Percentiles rank a stretch among this genome's conserved stretches.
Conservation (phyloP, 2,329 filamentous ascomycete species). For the Sordariomycetes sp. region DNA sequence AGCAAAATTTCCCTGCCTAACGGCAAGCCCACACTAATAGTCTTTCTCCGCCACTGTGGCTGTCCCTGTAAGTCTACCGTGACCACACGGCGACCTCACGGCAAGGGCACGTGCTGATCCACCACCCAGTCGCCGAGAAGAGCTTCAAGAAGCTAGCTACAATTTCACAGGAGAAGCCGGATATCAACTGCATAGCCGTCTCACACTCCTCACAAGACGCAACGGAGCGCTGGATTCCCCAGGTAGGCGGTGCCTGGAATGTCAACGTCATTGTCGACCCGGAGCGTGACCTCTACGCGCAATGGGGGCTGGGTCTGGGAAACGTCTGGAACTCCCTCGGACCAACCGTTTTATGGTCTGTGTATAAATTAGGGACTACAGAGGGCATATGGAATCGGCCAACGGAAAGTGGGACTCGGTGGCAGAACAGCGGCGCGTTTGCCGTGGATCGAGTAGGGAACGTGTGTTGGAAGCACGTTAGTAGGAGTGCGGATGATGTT, state of each 20-base stretch:
- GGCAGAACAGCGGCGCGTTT: constrained; percentile 61
- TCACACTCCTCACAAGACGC: constrained; percentile 46
- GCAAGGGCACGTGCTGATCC: background rate
- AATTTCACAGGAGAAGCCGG: constrained; percentile 37
- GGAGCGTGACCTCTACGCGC: constrained; percentile 48
- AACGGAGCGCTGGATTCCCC: constrained; percentile 48
- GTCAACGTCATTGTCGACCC: constrained; percentile 52
- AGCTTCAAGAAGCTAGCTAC: constrained; percentile 46
- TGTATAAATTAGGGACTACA: constrained; percentile 46
- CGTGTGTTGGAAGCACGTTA: constrained; percentile 19
- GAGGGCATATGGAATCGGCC: constrained; percentile 59
- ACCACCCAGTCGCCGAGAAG: constrained; percentile 54
- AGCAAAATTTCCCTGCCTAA: constrained; percentile 41
- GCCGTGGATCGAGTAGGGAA: constrained; percentile 27
- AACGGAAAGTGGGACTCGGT: constrained; percentile 56
- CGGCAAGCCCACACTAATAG: constrained; percentile 49
- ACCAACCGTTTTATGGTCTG: constrained; percentile 46
- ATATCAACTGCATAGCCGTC: constrained; percentile 50
- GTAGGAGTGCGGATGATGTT: constrained; percentile 19
- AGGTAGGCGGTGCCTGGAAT: constrained; percentile 46
- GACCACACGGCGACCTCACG: background rate
- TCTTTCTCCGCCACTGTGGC: constrained; percentile 65
- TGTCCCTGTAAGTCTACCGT: constrained; percentile 53
- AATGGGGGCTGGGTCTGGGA: constrained; percentile 56
- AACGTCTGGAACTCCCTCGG: constrained; percentile 54